These are phyloP conservation scores for Hansenula anomala DNA, from an alignment of 1,139 yeast species.

Conservation along the genomic window DNA sequence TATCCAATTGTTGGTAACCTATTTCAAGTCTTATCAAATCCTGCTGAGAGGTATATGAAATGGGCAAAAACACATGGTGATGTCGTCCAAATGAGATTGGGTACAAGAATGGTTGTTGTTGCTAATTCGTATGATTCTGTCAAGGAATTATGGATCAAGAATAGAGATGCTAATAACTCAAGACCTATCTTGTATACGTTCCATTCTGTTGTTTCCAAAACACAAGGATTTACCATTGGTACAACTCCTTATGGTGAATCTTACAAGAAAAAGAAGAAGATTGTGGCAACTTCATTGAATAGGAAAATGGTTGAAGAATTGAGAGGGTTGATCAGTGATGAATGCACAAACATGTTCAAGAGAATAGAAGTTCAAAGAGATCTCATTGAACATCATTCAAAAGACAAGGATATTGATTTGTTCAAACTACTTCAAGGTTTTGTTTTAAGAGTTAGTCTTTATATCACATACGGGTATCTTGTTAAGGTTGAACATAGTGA, in stretches of 20 bases:
- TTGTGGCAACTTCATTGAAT: constrained; percentile 47
- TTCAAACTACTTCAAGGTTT: constrained; percentile 44
- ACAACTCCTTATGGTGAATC: constrained; percentile 66
- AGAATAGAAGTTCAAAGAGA: constrained; percentile 15
- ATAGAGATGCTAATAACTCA: constrained; percentile 54
- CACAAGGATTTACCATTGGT: constrained; percentile 68
- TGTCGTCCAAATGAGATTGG: constrained; percentile 61
- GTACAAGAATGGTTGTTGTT: constrained; percentile 51
- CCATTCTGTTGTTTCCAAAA: constrained; percentile 58
- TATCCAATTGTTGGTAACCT: constrained; percentile 53
- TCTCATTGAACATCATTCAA: constrained; percentile 7
- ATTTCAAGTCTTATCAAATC: constrained; percentile 42
- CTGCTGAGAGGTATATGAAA: constrained; percentile 43
- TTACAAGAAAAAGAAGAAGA: constrained; percentile 49
- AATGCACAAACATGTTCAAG: constrained; percentile 32
- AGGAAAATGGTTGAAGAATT: constrained; percentile 30
- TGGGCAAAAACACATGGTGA: constrained; percentile 45
- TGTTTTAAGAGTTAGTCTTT: constrained; percentile 52
- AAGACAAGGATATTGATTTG: constrained; percentile 34
- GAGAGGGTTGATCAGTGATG: constrained; percentile 39
- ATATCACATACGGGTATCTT: constrained; percentile 55
- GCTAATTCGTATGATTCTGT: constrained; percentile 60
- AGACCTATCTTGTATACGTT: constrained; percentile 66
- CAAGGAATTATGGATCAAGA: constrained; percentile 47
- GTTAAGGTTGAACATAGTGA: constrained; percentile 41